Base-by-base conservation (phyloP, 768 basidiomycete species). In the Coprinopsis strossmayeri region DNA sequence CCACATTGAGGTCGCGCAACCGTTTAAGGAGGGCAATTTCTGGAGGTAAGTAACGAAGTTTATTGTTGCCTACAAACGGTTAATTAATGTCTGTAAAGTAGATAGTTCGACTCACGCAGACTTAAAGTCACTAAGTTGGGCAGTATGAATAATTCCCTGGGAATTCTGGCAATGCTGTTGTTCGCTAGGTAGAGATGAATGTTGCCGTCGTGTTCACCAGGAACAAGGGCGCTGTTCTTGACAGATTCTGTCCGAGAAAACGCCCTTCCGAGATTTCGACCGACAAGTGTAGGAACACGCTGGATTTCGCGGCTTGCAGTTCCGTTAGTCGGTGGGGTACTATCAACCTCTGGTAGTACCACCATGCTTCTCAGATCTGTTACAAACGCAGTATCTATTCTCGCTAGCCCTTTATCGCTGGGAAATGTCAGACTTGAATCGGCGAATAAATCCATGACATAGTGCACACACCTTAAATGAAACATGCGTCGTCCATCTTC, bases 1-100 rank as follows among this genome's bases (percentile, higher is more conserved):
- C 69, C 2, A 89, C 56, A 51, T 86, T 83, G 5, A 89, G 69
- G 37, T 81, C 75, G 42, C 68, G 68, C 2, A 89, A 71, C 42
- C 74, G 73, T 7, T 58, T 65, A 15, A 88, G 67, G 4, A 65
- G 66, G 17, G 62, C 67, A 28, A 89, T 81, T 44, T 84, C 83
- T 0, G 86, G 77, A 1, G 87, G 85, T 17, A 89, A 61, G 34
- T 64, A 67, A 1, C 64, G 70, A 4, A 90, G 62, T 10, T 59
- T 56, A 56, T 90, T 90, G 3, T 64, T 64, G 2, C 82, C 87
- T 86, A n/a, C n/a, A n/a, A n/a, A n/a, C n/a, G 2, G 12, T 17
- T 18, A 55, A 9, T n/a, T 9, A 34, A 34, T 34, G 32, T 34
- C n/a, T 9, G 32, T n/a, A 30, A 40, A 44, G 32, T 23, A 39